A percentile compares a stretch with the other conserved stretches of the same genome.
Evolutionary conservation across 768 basidiomycete genomes (phyloP).

Genomic region (Cystobasidium tubakii): DNA sequence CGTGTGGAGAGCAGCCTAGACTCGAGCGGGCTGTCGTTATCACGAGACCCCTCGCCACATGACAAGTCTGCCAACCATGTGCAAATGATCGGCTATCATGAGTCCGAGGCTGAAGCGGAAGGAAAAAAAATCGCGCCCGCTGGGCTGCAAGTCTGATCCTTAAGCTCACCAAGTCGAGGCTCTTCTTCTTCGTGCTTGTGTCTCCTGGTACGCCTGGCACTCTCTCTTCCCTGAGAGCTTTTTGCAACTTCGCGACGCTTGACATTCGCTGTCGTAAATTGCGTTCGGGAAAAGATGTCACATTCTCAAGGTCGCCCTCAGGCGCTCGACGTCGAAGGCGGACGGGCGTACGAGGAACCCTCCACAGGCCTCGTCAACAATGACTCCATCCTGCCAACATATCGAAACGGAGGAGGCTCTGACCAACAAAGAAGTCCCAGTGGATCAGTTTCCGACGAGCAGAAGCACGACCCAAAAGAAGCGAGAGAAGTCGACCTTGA

Average conservation of each 20-base stretch:
- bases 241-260: background rate
- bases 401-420: background rate
- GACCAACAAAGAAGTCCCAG: background rate
- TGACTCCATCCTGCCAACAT: slow-evolving; percentile 23
- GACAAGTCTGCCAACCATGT: background rate
- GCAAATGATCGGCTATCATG: background rate
- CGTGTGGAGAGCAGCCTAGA: too few species aligned
- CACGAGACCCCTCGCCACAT: background rate
- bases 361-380: background rate
- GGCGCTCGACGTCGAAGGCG: background rate
- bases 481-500: slow-evolving; percentile 26
- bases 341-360: background rate
- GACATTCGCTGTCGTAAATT: background rate
- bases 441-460: slow-evolving; percentile 2
- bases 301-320: background rate
- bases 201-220: background rate
- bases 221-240: background rate
- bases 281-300: background rate
- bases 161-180: background rate
- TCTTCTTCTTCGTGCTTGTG: background rate
- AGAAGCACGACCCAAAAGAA: background rate
- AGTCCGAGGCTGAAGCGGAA: background rate
- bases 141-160: background rate
- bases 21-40: background rate
- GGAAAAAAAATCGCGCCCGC: background rate